Conservation (phyloP, 352 stramenopile species). For the Saprolegnia parasitica region DNA sequence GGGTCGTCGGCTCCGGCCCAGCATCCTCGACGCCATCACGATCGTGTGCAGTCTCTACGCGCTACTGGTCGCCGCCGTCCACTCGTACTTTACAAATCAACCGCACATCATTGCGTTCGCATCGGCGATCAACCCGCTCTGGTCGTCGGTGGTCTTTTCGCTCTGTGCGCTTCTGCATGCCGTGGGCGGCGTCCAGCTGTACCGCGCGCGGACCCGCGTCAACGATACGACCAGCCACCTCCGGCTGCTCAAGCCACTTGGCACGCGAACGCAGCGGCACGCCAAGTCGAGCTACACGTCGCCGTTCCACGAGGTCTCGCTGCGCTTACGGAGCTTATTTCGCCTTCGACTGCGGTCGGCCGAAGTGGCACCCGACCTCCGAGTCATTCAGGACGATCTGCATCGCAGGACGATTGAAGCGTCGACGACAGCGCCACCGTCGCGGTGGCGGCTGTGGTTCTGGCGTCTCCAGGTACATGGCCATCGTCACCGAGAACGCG, state of each 20-base stretch:
- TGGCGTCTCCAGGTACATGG: not conserved
- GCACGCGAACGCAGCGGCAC: not conserved
- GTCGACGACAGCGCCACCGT: not conserved
- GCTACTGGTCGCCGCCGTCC: not conserved
- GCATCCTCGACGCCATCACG: conserved; percentile 5
- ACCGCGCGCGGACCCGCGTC: not conserved
- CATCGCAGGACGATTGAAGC: not conserved
- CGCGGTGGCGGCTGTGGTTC: not conserved
- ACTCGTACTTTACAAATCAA: not conserved
- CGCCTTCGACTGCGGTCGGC: not conserved
- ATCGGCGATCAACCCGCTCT: not conserved
- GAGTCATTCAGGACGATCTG: not conserved
- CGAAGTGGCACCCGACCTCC: not conserved
- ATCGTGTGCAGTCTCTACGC: conserved; percentile 2
- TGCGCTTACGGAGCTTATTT: not conserved
- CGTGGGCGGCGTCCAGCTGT: not conserved
- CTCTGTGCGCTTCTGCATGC: not conserved
- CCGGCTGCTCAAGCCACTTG: not conserved
- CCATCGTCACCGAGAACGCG: too few relatives aligned
- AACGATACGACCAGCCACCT: conserved; percentile 12
- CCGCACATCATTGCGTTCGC: not conserved
- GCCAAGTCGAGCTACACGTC: not conserved
- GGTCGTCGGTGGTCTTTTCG: not conserved
- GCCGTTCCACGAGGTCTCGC: not conserved
- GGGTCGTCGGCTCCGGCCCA: not conserved